These are phyloP conservation scores for Graphilbum sp. DNA, from an alignment of 2,329 filamentous ascomycete genomes.

Conservation along the genomic window DNA sequence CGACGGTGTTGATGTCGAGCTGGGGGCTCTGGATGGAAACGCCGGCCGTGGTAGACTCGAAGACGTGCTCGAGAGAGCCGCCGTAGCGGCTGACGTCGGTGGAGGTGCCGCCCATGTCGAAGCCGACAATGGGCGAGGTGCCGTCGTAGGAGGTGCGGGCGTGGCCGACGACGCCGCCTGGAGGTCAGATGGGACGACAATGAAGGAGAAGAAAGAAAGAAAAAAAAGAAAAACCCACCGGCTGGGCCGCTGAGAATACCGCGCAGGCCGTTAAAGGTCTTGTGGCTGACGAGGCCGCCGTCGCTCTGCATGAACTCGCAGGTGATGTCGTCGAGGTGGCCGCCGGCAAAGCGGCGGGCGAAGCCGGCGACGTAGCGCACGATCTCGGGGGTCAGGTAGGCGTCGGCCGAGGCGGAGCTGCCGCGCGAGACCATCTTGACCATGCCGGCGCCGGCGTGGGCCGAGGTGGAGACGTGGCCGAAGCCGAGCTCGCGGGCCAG, in stretches of 20 bases:
- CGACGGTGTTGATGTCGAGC: slow-evolving; percentile 87
- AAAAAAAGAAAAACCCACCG: slow-evolving; percentile 13
- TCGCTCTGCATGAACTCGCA: slow-evolving; percentile 63
- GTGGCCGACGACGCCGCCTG: slow-evolving; percentile 54
- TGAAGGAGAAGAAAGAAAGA: not conserved
- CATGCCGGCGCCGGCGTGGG: slow-evolving; percentile 25
- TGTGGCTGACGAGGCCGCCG: slow-evolving; percentile 18
- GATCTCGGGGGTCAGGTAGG: slow-evolving; percentile 58
- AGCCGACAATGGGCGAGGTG: slow-evolving; percentile 53
- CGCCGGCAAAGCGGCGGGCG: slow-evolving; percentile 46
- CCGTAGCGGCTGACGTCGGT: slow-evolving; percentile 5
- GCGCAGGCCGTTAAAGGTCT: slow-evolving; percentile 15
- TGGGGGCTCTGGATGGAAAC: slow-evolving; percentile 85
- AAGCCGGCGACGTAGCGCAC: slow-evolving; percentile 55
- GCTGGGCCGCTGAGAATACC: slow-evolving; percentile 55
- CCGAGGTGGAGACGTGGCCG: not conserved
- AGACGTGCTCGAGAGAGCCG: slow-evolving; percentile 51
- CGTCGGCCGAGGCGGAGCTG: slow-evolving; percentile 54
- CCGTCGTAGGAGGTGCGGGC: slow-evolving; percentile 56
- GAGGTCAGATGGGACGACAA: no score
- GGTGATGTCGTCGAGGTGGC: slow-evolving; percentile 42
- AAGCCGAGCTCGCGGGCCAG: slow-evolving; percentile 5
- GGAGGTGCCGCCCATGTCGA: slow-evolving; percentile 39
- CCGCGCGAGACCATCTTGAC: slow-evolving; percentile 56
- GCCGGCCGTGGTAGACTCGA: slow-evolving; percentile 52